These are phyloP conservation scores for Danielia oregonensis DNA, from an alignment of 805 yeast genomes.

Conservation along the genomic window DNA sequence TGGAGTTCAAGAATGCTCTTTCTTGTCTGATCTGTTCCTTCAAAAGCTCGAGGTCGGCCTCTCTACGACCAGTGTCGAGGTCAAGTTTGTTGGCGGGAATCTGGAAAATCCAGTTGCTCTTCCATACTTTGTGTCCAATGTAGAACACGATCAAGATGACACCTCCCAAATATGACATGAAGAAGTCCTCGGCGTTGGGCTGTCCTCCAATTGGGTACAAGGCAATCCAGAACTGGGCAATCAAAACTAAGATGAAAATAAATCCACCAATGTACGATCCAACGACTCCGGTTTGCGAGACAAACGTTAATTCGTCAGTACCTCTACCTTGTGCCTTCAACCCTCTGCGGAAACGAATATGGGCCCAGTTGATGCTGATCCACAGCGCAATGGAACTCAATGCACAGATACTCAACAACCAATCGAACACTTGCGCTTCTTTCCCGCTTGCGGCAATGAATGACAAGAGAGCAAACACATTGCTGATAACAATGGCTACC, in stretches of 20 bases:
- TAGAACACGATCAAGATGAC: constrained; percentile 42
- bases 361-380: constrained; percentile 70
- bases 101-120: constrained; percentile 42
- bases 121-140: constrained; percentile 44
- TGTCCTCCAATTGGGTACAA: constrained; percentile 35
- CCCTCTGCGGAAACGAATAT: constrained; percentile 61
- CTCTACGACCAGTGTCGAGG: constrained; percentile 62
- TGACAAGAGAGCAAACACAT: constrained; percentile 54
- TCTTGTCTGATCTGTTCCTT: constrained; percentile 34
- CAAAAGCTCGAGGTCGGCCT: constrained; percentile 52
- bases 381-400: constrained; percentile 75
- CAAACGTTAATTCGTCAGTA: constrained; percentile 33
- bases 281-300: constrained; percentile 33
- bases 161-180: constrained; percentile 45
- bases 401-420: constrained; percentile 78
- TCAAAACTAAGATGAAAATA: constrained; percentile 32
- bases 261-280: constrained; percentile 34
- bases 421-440: constrained; percentile 58
- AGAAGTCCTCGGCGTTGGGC: constrained; percentile 35
- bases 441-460: constrained; percentile 59
- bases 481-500: constrained; percentile 56
- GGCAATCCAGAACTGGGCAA: constrained; percentile 43
- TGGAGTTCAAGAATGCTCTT: constrained; percentile 21
- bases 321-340: constrained; percentile 47
- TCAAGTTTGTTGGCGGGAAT: constrained; percentile 50